Evolutionary conservation across 164 flowering plant genomes (phyloP), one percentile per base, ranked within the genome.

Genomic region (Umbilicus rupestris): DNA sequence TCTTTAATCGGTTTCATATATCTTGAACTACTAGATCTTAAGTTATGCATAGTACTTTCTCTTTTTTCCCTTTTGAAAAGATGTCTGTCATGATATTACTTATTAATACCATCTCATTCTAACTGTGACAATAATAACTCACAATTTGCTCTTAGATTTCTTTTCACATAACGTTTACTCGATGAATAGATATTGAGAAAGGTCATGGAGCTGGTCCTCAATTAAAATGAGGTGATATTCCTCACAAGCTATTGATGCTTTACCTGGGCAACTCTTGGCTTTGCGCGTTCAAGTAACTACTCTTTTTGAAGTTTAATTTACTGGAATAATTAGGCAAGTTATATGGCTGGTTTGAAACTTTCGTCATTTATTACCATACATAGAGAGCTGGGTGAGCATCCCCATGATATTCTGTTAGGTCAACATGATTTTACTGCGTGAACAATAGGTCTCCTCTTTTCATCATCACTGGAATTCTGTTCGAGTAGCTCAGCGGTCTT

Each of bases 241-340:
- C 55, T 49, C 55, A 49, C 55, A 4, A 17, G 55, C 55, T 49
- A 49, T 24, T 49, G 55, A 49, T 49, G 39, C 39, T n/a, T n/a
- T n/a, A n/a, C n/a, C n/a, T n/a, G n/a, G n/a, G n/a, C n/a, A n/a
- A n/a, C n/a, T n/a, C n/a, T n/a, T n/a, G n/a, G n/a, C n/a, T n/a
- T n/a, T n/a, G n/a, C n/a, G n/a, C n/a, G n/a, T n/a, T n/a, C n/a
- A n/a, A n/a, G n/a, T n/a, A n/a, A n/a, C n/a, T n/a, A n/a, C n/a
- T n/a, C n/a, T n/a, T n/a, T n/a, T n/a, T n/a, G n/a, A n/a, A n/a
- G n/a, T n/a, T n/a, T n/a, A n/a, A n/a, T n/a, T n/a, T n/a, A n/a
- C n/a, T n/a, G n/a, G n/a, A n/a, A n/a, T n/a, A n/a, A n/a, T n/a
- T n/a, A n/a, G n/a, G n/a, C n/a, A n/a, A n/a, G n/a, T n/a, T n/a